Evolutionary conservation across 2,329 filamentous ascomycete species (phyloP).

Genomic region (Fusarium luffae): DNA sequence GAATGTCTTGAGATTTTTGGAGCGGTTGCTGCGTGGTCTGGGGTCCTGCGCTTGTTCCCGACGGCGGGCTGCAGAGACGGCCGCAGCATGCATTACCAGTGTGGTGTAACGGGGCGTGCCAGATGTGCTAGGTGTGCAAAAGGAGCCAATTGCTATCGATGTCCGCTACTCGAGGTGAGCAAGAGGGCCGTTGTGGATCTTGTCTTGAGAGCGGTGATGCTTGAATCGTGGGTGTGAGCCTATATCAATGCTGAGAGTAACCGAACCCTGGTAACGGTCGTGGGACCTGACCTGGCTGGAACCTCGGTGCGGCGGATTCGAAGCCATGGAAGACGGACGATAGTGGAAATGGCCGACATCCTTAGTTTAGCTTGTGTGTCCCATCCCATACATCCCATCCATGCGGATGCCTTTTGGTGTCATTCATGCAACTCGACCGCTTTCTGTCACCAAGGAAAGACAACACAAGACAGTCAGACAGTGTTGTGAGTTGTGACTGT

Average conservation of each 20-base stretch:
- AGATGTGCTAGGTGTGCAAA: constrained; percentile 10
- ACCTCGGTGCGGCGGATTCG: constrained; percentile 34
- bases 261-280: constrained; percentile 28
- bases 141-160: not conserved
- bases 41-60: constrained; percentile 53
- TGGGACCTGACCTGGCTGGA: constrained; percentile 17
- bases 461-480: not conserved
- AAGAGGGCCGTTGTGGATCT: not conserved
- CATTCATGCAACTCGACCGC: constrained; percentile 38
- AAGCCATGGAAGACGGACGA: constrained; percentile 24
- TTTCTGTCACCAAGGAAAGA: constrained; percentile 1
- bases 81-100: constrained; percentile 53
- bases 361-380: constrained; percentile 29
- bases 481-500: not conserved
- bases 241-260: constrained; percentile 21
- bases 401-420: constrained; percentile 32
- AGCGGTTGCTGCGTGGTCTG: constrained; percentile 42
- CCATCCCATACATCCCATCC: constrained; percentile 2
- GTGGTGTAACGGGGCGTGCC: constrained; percentile 36
- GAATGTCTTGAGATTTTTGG: constrained; percentile 31
- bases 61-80: constrained; percentile 53
- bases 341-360: constrained; percentile 36
- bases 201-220: not conserved
- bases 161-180: not conserved
- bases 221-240: constrained; percentile 9